phyloP scores from a whole-genome alignment of 192 early-diverging fungal genomes.

The Backusella tarrabulga region DNA sequence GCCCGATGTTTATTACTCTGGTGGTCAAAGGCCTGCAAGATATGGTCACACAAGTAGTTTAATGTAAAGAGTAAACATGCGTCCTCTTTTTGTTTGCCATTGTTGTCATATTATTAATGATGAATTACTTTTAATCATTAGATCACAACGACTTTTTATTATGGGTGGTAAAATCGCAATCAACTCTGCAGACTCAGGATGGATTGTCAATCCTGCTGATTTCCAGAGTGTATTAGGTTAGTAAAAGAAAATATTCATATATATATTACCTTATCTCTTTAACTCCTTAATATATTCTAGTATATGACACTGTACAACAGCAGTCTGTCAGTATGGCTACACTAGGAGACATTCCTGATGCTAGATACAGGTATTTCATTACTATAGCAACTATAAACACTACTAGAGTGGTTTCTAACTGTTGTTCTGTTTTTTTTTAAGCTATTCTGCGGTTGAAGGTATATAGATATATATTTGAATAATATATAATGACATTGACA shows the following conservation, averaged over 20 bases:
- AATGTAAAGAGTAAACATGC: slow-evolving; percentile 16
- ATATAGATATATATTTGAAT: not conserved
- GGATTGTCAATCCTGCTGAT: slow-evolving; percentile 5
- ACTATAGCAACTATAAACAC: too few relatives aligned
- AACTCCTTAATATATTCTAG: not conserved
- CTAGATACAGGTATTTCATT: not conserved
- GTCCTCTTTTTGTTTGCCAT: not conserved
- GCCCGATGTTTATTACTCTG: slow-evolving; percentile 12
- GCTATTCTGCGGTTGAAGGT: slow-evolving; percentile 11
- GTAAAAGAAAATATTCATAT: not conserved
- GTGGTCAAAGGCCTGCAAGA: slow-evolving; percentile 19
- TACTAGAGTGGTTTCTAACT: not conserved
- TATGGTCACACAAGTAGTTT: slow-evolving; percentile 21
- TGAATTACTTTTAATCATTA: not conserved
- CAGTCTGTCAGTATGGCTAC: slow-evolving; percentile 22
- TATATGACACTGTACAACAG: slow-evolving; percentile 17
- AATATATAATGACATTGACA: not conserved
- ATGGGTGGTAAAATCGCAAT: slow-evolving; percentile 16
- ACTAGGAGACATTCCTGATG: slow-evolving; percentile 12
- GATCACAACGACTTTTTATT: slow-evolving; percentile 10
- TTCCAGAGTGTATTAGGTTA: slow-evolving; percentile 23
- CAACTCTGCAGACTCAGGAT: not conserved
- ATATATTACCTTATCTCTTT: not conserved
- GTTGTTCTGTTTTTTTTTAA: not conserved
- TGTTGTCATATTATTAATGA: not conserved